Evolutionary conservation across 139 green algal genomes (phyloP), one percentile per base, ranked within the genome.

Genomic region (Coccomyxa sp.): DNA sequence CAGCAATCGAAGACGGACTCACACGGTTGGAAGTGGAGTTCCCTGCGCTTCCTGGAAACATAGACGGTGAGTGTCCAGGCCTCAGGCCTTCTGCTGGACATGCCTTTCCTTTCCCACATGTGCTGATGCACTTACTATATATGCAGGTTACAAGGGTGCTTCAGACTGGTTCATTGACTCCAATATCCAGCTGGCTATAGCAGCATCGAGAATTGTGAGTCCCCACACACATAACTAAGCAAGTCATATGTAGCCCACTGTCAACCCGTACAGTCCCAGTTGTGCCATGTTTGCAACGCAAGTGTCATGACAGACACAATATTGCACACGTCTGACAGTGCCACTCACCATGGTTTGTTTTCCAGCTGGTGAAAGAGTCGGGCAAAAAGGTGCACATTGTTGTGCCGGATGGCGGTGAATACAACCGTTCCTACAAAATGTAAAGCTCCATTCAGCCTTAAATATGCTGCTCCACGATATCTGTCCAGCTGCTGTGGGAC

Each of bases 151-250:
- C 92, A 96, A 96, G 87, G 90, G 90, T 4, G 85, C 89, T 0
- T 97, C 95, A 0, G 95, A 98, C 82, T 67, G 93, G 13, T 98
- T 93, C 84, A 97, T 98, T 74, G 95, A 98, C 77, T 86, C 95
- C 28, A 98, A 98, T 83, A 89, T 94, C 27, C 95, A 97, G 83
- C 88, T 97, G 68, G 94, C 95, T 0, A 79, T 98, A 17, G 86
- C 91, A n/a, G 93, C 85, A 10, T 94, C 90, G 79, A 89, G 86
- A 87, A 95, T 76, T 32, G 86, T 71, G 66, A 75, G 67, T 23
- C 58, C 18, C 21, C 71, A 81, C 45, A 58, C 21, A n/a, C 21
- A 79, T 25, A 45, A 27, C 18, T 38, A 71, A 31, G 27, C 28
- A 75, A 21, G 1, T 80, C 32, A 38, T 14, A 27, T 23, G 27